Base-by-base conservation (phyloP, 768 basidiomycete species). In the Trametes gibbosa region DNA sequence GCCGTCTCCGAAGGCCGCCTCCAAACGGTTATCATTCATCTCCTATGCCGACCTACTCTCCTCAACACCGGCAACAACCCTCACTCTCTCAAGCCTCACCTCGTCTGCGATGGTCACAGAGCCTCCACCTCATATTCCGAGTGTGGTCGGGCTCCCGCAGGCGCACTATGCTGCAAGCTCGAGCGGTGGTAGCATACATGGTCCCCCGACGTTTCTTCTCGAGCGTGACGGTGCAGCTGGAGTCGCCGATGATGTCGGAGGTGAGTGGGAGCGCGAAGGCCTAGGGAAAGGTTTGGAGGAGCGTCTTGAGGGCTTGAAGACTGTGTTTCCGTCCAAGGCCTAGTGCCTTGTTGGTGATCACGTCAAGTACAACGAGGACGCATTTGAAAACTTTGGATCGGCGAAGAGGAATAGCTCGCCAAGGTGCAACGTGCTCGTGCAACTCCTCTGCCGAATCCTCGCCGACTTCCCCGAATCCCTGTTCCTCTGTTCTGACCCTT, bases 241-340 rank as follows among this genome's bases (percentile, higher is more conserved):
- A 23, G 57, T 85, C 63, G 65, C 84, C 47, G 86, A 86, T 65
- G 87, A 87, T 45, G 74, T 81, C 0, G 90, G 90, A 9, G 90
- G 92, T 0, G 93, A 95, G 72, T 95, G 91, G 92, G 89, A 91
- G 63, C 75, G 92, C 1, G 89, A 92, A 65, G 92, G 92, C 0
- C 70, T 95, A 24, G 92, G 93, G 0, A 81, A 75, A 59, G 92
- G 93, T 0, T 71, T 95, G 49, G 93, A 90, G 72, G 92, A 94
- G 75, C 75, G 92, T 56, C 70, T 95, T 53, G 92, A 94, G 66
- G 79, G 76, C 29, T 68, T 84, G 63, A 78, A 79, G 75, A 66
- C 66, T 21, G 56, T 53, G 45, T 42, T 63, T 1, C 60, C 59
- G 13, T 61, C 61, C 24, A 57, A 49, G 49, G 64, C 64, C 25